These are phyloP conservation scores for Trichoderma sp. DNA, from an alignment of 2,329 filamentous ascomycete species.

Conservation along the genomic window DNA sequence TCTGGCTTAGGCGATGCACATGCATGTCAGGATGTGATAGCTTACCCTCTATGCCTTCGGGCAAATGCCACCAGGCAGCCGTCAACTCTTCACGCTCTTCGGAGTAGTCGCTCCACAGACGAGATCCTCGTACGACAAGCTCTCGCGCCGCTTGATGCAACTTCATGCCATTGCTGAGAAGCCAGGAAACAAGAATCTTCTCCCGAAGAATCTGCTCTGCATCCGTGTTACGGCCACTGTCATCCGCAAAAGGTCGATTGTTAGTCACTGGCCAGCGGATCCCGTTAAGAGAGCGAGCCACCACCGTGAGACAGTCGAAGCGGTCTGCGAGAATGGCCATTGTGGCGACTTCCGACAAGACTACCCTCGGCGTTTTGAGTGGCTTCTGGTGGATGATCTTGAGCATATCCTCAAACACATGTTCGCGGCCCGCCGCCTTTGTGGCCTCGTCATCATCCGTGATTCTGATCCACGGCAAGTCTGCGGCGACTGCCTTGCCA, in stretches of 20 bases:
- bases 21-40: background rate
- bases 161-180: conserved; percentile 64
- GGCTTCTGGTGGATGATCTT: conserved; percentile 63
- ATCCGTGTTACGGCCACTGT: conserved; percentile 47
- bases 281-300: conserved; percentile 58
- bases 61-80: conserved; percentile 73
- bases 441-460: conserved; percentile 72
- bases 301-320: conserved; percentile 65
- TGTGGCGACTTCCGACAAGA: conserved; percentile 66
- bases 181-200: conserved; percentile 68
- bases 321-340: conserved; percentile 73
- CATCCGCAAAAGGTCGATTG: conserved; percentile 42
- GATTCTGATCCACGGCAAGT: conserved; percentile 68
- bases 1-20: background rate
- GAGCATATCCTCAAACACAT: conserved; percentile 69
- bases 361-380: conserved; percentile 47
- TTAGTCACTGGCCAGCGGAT: conserved; percentile 59
- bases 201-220: conserved; percentile 70
- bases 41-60: conserved; percentile 67
- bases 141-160: conserved; percentile 66
- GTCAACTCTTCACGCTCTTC: conserved; percentile 37
- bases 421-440: conserved; percentile 60
- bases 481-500: conserved; percentile 50
- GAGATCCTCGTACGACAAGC: conserved; percentile 67
- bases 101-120: conserved; percentile 55